Conservation (phyloP, 257 asterid genomes). For the Solanum medicagineum region DNA sequence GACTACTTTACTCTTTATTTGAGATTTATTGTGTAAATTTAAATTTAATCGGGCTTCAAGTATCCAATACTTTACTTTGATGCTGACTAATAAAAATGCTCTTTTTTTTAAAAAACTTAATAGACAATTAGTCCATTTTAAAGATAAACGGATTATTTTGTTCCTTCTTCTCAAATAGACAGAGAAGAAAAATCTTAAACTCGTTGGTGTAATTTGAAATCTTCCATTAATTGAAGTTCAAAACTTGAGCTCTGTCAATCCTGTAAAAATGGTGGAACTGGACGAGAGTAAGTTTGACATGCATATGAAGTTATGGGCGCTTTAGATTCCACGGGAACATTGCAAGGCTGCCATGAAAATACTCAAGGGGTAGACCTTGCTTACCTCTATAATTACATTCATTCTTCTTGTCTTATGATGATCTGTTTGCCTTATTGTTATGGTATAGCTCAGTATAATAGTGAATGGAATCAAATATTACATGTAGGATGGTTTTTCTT, state of each 20-base stretch:
- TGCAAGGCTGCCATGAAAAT: slow-evolving; percentile 69
- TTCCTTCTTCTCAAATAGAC: not conserved
- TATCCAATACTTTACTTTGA: too few relatives aligned
- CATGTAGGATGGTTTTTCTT: too few relatives aligned
- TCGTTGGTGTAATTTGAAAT: not conserved
- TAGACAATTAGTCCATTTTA: not conserved
- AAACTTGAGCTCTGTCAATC: not conserved
- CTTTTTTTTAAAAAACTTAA: not conserved
- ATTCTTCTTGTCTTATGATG: not conserved
- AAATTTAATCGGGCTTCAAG: too few relatives aligned
- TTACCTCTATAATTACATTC: not conserved
- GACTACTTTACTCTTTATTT: too few relatives aligned
- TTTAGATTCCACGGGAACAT: slow-evolving; percentile 68
- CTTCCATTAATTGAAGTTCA: not conserved
- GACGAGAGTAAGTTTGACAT: slow-evolving; percentile 57
- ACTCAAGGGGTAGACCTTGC: slow-evolving; percentile 46
- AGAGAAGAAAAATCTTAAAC: not conserved
- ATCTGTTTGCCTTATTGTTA: not conserved
- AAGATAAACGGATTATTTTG: not conserved
- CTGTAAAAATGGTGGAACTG: slow-evolving; percentile 9
- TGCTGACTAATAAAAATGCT: not conserved
- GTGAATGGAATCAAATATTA: not conserved
- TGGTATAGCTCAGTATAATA: not conserved
- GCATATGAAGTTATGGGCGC: slow-evolving; percentile 53
- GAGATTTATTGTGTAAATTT: too few relatives aligned